Evolutionary conservation across 768 basidiomycete genomes (phyloP), one percentile per base, ranked within the genome.

Genomic region (Hericium alpestre): DNA sequence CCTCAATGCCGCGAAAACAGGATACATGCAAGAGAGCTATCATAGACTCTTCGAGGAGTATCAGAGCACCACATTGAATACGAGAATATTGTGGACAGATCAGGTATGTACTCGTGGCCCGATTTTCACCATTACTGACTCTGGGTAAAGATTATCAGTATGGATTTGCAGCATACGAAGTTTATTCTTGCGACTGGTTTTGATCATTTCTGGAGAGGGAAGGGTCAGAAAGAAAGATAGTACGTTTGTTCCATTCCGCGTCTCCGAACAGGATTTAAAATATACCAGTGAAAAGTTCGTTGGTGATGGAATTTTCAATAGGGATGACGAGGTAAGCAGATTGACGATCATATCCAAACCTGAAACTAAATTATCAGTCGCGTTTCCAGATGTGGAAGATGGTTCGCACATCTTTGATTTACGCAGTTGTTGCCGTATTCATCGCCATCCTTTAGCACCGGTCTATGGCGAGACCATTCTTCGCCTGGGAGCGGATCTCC

Each of bases 261-360:
- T 27, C 40, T 50, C 25, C 20, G 37, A 32, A 49, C 40, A n/a
- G 37, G 41, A 12, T 38, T 56, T 37, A 56, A n/a, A 18, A 61
- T 54, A 39, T 13, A 40, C 53, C 59, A 58, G 57, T n/a, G 59
- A 61, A 32, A 62, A 62, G 38, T 46, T 79, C 13, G 63, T 80
- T 15, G 80, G 80, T 15, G 74, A 70, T 0, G 82, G 82, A 6
- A 74, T 83, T 6, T 82, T 83, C 66, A 82, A 79, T 59, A 74
- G 77, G 2, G 78, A 80, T 62, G 77, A 78, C 51, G n/a, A 52
- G 51, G 48, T 25, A 32, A 13, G 32, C 51, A 6, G 49, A 51
- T 56, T 43, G 3, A 37, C 38, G 12, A 38, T 15, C 4, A 4
- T 32, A 39, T 10, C 37, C 18, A 18, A 16, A 52, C 50, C 50